Base-by-base conservation (phyloP, 164 flowering plant species). In the Vitis cinerea region DNA sequence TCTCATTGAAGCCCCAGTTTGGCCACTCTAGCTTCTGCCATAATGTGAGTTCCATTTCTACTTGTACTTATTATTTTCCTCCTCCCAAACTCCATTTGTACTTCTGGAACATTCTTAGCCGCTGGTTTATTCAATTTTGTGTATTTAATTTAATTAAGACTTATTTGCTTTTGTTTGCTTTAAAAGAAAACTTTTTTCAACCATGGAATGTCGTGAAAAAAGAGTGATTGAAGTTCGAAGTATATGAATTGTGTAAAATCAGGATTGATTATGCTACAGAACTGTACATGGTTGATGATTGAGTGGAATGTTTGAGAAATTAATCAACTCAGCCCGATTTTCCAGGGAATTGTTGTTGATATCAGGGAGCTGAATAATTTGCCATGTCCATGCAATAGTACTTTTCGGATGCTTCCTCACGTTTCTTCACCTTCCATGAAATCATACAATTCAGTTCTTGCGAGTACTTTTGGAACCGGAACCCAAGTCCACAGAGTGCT, bases 1-100 rank as follows among this genome's bases (percentile, higher is more conserved):
- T 27, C 49, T 54, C 66, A 14, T 12, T 63, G 66, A 44, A 37
- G 44, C 44, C 44, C 44, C 44, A 3, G 44, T 3, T 37, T 37
- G 44, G 44, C 44, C 5, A 37, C 44, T 64, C 69, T 47, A 15
- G 16, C 53, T 51, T 74, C 50, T 30, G 57, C 64, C 59, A 58
- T 69, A 64, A 59, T 50, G 77, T 74, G 69, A 65, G 73, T 64
- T 64, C 3, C 12, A 10, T 14, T 7, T 64, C 13, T 64, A 9
- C 8, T 9, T 31, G 19, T 31, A 13, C 13, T 14, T 23, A 5
- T 27, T 59, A 3, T 14, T 52, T 53, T 9, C 17, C 10, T 44
- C 44, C 11, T 27, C 14, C 10, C 47, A 29, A 10, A 3, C 53
- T 15, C 14, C 12, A n/a, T 10, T 29, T 47, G 5, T 1, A 17